These are phyloP conservation scores for Garcia nutans DNA, from an alignment of 345 rosid species.

Conservation along the genomic window DNA sequence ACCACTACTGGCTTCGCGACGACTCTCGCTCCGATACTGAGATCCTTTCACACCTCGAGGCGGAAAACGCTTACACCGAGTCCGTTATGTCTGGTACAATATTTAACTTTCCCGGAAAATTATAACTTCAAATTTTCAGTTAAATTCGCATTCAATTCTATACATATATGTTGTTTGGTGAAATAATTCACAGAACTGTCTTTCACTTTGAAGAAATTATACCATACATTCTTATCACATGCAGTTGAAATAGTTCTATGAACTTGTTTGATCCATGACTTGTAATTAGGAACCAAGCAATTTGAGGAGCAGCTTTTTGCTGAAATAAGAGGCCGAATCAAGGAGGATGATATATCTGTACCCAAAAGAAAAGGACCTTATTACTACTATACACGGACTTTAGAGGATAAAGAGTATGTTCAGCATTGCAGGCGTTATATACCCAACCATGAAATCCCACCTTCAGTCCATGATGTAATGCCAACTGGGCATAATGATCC, in stretches of 20 bases:
- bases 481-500: conserved; percentile 68
- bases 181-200: neutral
- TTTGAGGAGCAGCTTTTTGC: conserved; percentile 61
- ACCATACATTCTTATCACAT: neutral
- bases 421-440: conserved; percentile 66
- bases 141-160: too few relatives aligned
- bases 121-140: too few relatives aligned
- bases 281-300: conserved; percentile 52
- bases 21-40: conserved; percentile 75
- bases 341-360: conserved; percentile 85
- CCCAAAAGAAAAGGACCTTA: conserved; percentile 67
- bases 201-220: neutral
- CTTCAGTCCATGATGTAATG: conserved; percentile 72
- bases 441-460: conserved; percentile 34
- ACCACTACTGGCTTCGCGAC: conserved; percentile 94
- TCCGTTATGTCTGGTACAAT: conserved; percentile 56
- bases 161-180: neutral
- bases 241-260: too few relatives aligned
- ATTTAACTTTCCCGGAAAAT: too few relatives aligned
- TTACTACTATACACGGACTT: conserved; percentile 64
- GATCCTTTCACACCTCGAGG: conserved; percentile 55
- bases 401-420: conserved; percentile 85
- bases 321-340: conserved; percentile 75
- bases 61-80: conserved; percentile 69
- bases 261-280: neutral